phyloP scores from a whole-genome alignment of 169 alveolate species.

The Amoebophrya sp. region DNA sequence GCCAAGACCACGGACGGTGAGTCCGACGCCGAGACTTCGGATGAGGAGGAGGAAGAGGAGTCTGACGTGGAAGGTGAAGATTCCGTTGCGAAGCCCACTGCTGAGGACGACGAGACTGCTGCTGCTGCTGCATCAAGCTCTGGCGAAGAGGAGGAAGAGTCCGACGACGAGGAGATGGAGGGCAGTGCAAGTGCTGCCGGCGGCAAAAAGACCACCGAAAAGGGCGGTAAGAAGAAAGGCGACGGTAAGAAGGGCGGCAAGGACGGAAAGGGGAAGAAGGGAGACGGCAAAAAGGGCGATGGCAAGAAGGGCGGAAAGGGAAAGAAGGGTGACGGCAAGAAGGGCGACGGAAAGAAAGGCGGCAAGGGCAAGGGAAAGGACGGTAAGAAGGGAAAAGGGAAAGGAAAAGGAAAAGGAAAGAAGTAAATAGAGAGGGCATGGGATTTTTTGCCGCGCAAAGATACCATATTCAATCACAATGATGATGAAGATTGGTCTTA shows the following conservation, averaged over 20 bases:
- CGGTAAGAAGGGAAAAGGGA: neutral
- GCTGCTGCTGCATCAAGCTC: neutral
- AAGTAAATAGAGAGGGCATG: too few relatives aligned
- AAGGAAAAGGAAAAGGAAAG: neutral
- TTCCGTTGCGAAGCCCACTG: neutral
- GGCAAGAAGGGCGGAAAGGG: neutral
- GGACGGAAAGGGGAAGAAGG: neutral
- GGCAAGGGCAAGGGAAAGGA: neutral
- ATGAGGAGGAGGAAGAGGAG: constrained; percentile 4
- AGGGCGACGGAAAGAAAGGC: neutral
- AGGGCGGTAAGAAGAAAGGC: neutral
- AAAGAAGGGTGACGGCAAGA: neutral
- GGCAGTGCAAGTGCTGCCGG: neutral
- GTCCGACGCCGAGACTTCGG: neutral
- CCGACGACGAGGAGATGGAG: neutral
- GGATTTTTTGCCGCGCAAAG: too few relatives aligned
- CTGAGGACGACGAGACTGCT: neutral
- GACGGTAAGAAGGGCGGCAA: constrained; percentile 2
- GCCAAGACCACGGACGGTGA: neutral
- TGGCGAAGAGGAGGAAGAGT: neutral
- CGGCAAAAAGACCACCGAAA: neutral
- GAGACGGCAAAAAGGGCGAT: neutral
- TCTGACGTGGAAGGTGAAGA: neutral
- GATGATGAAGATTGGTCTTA: too few relatives aligned
- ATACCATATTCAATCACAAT: too few relatives aligned